These are phyloP conservation scores for Candida chilensis DNA, from an alignment of 805 yeast species.

Conservation along the genomic window DNA sequence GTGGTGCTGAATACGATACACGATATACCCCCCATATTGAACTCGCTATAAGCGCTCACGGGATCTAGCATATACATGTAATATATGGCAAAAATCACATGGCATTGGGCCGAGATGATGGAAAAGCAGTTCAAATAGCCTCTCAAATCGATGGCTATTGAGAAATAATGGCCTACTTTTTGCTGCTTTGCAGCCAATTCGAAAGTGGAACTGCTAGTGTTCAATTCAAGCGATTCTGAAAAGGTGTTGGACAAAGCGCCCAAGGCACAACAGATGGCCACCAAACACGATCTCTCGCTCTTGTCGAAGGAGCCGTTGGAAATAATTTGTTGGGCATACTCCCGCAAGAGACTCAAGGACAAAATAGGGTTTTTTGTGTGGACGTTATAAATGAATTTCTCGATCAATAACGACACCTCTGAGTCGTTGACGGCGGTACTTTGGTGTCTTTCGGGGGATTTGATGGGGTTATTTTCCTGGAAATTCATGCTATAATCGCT, in stretches of 20 bases:
- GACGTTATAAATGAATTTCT: no score
- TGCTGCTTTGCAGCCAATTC: neutral
- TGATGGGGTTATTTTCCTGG: no score
- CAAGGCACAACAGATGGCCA: neutral
- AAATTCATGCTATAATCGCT: no score
- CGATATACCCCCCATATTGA: neutral
- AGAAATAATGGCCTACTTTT: neutral
- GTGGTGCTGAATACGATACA: neutral
- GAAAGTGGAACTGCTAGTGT: neutral
- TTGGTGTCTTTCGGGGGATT: no score
- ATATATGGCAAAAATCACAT: neutral
- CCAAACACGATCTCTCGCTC: no score
- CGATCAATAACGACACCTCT: no score
- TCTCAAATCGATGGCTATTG: no score
- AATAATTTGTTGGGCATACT: no score
- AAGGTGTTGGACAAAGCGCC: neutral
- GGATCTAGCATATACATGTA: slow-evolving; percentile 1
- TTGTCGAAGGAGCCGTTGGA: no score
- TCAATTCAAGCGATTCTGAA: neutral
- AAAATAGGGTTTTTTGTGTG: no score
- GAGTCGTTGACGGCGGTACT: no score
- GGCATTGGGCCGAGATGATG: neutral
- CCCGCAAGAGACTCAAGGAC: no score
- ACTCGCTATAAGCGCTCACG: neutral
- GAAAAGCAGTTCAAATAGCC: neutral